Percentiles rank a stretch among this genome's conserved stretches.
These are phyloP conservation scores for Barbarea vulgaris DNA, from an alignment of 345 rosid genomes.

Conservation along the genomic window DNA sequence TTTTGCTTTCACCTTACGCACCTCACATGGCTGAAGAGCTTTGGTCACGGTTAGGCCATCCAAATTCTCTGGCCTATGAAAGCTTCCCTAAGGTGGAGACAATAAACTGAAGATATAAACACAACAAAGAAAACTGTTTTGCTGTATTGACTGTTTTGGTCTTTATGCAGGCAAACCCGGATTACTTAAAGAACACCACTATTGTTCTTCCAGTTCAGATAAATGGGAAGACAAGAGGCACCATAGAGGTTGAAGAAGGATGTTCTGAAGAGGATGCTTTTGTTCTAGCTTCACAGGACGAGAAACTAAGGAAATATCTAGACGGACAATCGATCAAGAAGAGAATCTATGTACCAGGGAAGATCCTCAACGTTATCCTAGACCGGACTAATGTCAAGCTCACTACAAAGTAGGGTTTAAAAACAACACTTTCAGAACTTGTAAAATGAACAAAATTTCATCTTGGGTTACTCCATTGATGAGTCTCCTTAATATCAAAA, in stretches of 20 bases:
- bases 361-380: slow-evolving; percentile 83
- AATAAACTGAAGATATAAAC: slow-evolving; percentile 6
- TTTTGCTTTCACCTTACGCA: slow-evolving; percentile 86
- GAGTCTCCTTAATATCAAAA: slow-evolving; percentile 24
- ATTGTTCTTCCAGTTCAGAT: slow-evolving; percentile 84
- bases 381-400: slow-evolving; percentile 65
- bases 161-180: slow-evolving; percentile 64
- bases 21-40: slow-evolving; percentile 98
- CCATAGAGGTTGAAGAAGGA: slow-evolving; percentile 82
- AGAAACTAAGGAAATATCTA: slow-evolving; percentile 64
- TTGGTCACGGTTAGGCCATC: slow-evolving; percentile 81
- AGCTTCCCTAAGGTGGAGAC: slow-evolving; percentile 63
- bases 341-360: slow-evolving; percentile 78
- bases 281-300: slow-evolving; percentile 60
- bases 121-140: background rate
- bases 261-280: slow-evolving; percentile 89
- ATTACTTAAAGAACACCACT: slow-evolving; percentile 68
- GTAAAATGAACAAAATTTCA: slow-evolving; percentile 2
- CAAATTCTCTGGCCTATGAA: slow-evolving; percentile 63
- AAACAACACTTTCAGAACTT: slow-evolving; percentile 1
- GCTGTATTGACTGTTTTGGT: slow-evolving; percentile 21
- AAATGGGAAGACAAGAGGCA: slow-evolving; percentile 95
- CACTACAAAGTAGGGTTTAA: slow-evolving; percentile 28
- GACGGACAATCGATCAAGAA: slow-evolving; percentile 67
- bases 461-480: slow-evolving; percentile 14